Evolutionary conservation across 192 early-diverging fungal genomes (phyloP), one percentile per base, ranked within the genome.

Genomic region (Umbelopsis vinacea): DNA sequence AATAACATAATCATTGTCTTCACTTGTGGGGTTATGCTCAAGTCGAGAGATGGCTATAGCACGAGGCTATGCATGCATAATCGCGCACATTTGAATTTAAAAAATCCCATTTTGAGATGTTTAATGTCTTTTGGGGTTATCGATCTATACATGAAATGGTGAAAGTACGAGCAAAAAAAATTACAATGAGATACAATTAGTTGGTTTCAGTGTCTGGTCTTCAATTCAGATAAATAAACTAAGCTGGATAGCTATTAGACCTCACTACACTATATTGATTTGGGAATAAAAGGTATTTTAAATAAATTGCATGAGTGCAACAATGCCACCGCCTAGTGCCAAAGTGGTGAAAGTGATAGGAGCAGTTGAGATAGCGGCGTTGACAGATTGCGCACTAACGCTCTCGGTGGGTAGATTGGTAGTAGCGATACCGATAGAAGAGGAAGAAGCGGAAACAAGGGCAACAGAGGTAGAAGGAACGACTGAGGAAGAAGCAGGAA

Each of bases 331-430:
- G 33, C 57, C 57, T 19, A 63, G 33, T 63, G 57, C 57, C 33
- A 63, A 33, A 19, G 33, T 29, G 12, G 55, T 63, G 22, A 47
- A 29, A 38, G 55, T 63, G 29, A 24, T 21, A 19, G 71, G 71
- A 46, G 37, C 43, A 17, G 33, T 10, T n/a, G 50, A 37, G 21
- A 15, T 29, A 53, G 66, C 68, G 46, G 50, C 73, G 26, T 40
- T 73, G 15, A 74, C 67, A 10, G 73, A 74, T 66, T 74, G 73
- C 1, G 66, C 72, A 21, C 47, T 73, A 35, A 67, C 66, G 14
- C 35, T 54, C 23, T 54, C 66, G 24, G 45, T 24, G 26, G 53
- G 45, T 14, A 72, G n/a, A 17, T 57, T 47, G 46, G 71, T 21
- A 29, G 71, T 47, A 43, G 53, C 11, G 2, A 2, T 29, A 38